Conservation (phyloP, 805 yeast species). For the Metschnikowia chrysomelidarum region DNA sequence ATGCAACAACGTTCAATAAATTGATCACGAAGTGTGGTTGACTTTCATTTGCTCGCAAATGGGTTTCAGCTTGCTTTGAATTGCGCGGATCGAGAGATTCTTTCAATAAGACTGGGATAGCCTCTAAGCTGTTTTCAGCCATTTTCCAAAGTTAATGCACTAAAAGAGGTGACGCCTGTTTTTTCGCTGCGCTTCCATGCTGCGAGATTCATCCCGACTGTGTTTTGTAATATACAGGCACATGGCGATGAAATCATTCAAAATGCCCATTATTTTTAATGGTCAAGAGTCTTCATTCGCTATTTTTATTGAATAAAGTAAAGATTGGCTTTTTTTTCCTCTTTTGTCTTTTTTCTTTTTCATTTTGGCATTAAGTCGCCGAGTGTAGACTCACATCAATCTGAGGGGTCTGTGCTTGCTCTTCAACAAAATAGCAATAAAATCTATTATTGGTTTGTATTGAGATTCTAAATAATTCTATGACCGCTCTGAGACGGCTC, state of each 20-base stretch:
- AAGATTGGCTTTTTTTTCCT: no score
- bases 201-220: background rate
- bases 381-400: no score
- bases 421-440: no score
- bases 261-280: no score
- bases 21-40: constrained; percentile 74
- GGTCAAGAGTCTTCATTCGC: no score
- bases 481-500: no score
- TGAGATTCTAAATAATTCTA: no score
- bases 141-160: constrained; percentile 13
- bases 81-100: constrained; percentile 63
- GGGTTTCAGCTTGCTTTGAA: constrained; percentile 66
- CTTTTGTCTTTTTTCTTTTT: no score
- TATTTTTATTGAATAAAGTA: no score
- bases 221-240: constrained; percentile 7
- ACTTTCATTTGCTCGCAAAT: constrained; percentile 59
- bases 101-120: constrained; percentile 53
- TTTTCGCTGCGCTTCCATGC: constrained; percentile 9
- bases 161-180: constrained; percentile 5
- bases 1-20: constrained; percentile 74
- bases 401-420: no score
- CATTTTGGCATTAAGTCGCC: no score
- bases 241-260: background rate
- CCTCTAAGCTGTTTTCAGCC: constrained; percentile 42
- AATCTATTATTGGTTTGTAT: no score